A percentile compares a stretch with the other conserved stretches of the same genome.
Evolutionary conservation across 495 filamentous ascomycete genomes (phyloP).

Genomic region (Sabuloglossum arenarium): DNA sequence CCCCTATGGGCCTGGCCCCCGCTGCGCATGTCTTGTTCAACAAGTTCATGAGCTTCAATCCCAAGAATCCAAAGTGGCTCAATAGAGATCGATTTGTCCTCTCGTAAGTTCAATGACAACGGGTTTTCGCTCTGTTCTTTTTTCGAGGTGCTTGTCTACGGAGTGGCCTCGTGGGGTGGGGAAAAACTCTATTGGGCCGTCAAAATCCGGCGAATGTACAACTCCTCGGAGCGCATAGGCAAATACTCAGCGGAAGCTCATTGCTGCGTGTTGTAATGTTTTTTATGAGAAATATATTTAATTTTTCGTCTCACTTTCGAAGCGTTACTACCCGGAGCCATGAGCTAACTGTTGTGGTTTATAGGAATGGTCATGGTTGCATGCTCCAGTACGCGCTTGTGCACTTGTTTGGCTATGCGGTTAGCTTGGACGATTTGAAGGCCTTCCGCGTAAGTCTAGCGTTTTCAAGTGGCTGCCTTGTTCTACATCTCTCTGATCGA

Average conservation of each 20-base stretch:
- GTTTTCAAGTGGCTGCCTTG: not conserved
- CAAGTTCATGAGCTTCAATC: conserved; percentile 99
- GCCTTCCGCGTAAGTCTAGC: conserved; percentile 60
- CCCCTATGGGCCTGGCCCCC: conserved; percentile 98
- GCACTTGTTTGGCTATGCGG: conserved; percentile 79
- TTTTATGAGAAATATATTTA: too few species aligned
- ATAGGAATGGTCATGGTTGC: conserved; percentile 92
- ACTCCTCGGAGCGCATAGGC: too few species aligned
- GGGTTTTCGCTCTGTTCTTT: not conserved
- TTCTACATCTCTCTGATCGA: not conserved
- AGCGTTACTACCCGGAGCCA: not conserved
- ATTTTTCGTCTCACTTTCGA: too few species aligned
- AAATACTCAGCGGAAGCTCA: too few species aligned
- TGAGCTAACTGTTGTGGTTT: not conserved
- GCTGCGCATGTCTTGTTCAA: conserved; percentile 95
- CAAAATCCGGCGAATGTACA: too few species aligned
- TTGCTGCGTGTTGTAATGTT: too few species aligned
- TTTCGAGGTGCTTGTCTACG: not conserved
- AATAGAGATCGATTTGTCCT: conserved; percentile 98
- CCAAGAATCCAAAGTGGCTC: conserved; percentile 89
- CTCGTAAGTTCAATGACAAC: conserved; percentile 47
- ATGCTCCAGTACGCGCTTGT: conserved; percentile 98
- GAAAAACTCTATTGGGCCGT: too few species aligned
- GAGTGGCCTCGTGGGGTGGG: not conserved
- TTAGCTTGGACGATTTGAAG: conserved; percentile 84